Evolutionary conservation across 2,329 filamentous ascomycete species (phyloP), one percentile per base, ranked within the genome.

Genomic region (Ilyonectria mors-panacis): DNA sequence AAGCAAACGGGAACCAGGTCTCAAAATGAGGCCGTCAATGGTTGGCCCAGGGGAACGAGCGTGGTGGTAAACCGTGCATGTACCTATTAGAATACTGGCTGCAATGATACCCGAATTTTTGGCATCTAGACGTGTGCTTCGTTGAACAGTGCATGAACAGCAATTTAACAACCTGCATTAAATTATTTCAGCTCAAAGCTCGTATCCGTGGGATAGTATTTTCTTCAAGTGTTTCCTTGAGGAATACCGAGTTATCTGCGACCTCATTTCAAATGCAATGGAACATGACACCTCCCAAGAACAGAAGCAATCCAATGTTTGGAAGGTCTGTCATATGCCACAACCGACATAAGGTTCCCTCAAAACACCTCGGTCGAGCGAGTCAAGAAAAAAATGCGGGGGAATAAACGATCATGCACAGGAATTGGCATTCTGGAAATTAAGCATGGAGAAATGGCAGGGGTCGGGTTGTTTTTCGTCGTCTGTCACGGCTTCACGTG

Each of bases 401-500:
- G 63, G 26, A 57, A 19, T 13, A 45, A 42, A 23, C 44, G 48
- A 50, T 54, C 23, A 59, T 63, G 64, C 59, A 63, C 39, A 48
- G 23, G 53, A 42, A n/a, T 33, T 23, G 33, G 28, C 33, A 9
- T 26, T 26, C 30, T 64, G 47, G 47, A 53, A 64, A 53, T 59
- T 64, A 51, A 64, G 15, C 54, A 51, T 57, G 45, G 60, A 51
- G 33, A 57, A 51, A 57, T 19, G 28, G 39, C 62, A 53, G 48
- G 54, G 54, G 54, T 57, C 42, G 17, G 28, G 17, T 21, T 42
- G 44, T 21, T 55, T 28, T 51, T 51, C 44, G 30, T 44, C 45
- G 47, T 45, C 39, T 30, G 6, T 59, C 23, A 26, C 50, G 44
- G 42, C 57, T 66, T 66, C 64, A 66, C 64, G 54, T 66, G 64